These are phyloP conservation scores for Gaeumannomyces tritici DNA, from an alignment of 2,329 filamentous ascomycete species.

Conservation along the genomic window DNA sequence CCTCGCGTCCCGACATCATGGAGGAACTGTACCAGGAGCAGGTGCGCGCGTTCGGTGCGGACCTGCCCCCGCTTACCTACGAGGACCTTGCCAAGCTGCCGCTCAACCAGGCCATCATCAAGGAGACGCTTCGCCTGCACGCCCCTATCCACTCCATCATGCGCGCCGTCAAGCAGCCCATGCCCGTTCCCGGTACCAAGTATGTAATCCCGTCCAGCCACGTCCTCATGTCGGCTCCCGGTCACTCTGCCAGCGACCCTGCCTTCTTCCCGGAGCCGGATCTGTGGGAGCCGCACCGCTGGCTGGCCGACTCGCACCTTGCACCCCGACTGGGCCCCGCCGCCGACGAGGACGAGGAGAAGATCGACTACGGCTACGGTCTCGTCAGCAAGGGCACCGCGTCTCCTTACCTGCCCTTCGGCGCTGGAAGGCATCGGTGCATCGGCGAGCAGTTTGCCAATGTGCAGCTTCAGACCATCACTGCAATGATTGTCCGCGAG, in stretches of 20 bases:
- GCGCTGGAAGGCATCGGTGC: slow-evolving; percentile 84
- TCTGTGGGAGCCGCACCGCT: slow-evolving; percentile 84
- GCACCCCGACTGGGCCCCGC: slow-evolving; percentile 29
- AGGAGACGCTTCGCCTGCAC: slow-evolving; percentile 85
- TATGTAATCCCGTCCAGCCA: slow-evolving; percentile 75
- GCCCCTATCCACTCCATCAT: slow-evolving; percentile 93
- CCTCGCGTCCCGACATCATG: slow-evolving; percentile 57
- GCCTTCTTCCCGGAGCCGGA: slow-evolving; percentile 75
- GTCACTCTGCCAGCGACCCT: slow-evolving; percentile 63
- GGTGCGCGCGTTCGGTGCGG: slow-evolving; percentile 58
- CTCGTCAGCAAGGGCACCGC: slow-evolving; percentile 82
- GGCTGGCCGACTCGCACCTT: slow-evolving; percentile 58
- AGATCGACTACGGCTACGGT: slow-evolving; percentile 90
- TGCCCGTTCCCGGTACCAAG: slow-evolving; percentile 73
- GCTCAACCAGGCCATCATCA: slow-evolving; percentile 75
- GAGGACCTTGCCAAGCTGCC: slow-evolving; percentile 71
- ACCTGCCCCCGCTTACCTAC: slow-evolving; percentile 66
- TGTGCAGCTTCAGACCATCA: slow-evolving; percentile 79
- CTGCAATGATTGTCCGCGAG: slow-evolving; percentile 63
- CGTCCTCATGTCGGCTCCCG: slow-evolving; percentile 75
- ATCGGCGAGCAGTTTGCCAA: slow-evolving; percentile 97
- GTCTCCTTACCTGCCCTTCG: slow-evolving; percentile 89
- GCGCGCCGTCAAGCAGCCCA: slow-evolving; percentile 81
- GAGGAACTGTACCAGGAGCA: slow-evolving; percentile 74
- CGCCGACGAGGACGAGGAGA: slow-evolving; percentile 50